Percentiles rank a stretch among this genome's conserved stretches.
These are phyloP conservation scores for Chaetoscypha palmicola DNA, from an alignment of 2,329 filamentous ascomycete genomes.

Conservation along the genomic window DNA sequence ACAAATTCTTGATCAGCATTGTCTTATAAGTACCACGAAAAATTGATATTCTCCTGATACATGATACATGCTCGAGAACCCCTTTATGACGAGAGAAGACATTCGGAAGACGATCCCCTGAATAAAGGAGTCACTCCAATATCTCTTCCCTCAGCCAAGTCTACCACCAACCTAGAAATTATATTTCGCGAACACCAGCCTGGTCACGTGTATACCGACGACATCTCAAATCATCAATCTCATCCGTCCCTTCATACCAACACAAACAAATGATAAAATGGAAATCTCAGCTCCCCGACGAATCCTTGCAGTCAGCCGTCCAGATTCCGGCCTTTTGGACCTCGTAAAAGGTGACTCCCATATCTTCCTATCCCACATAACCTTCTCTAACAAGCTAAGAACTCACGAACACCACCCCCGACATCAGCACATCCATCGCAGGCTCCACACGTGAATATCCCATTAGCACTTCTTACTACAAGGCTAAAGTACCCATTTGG, in stretches of 20 bases:
- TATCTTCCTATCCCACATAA: neutral
- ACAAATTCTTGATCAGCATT: no score
- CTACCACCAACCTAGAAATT: no score
- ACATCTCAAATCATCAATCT: neutral
- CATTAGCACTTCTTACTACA: conserved; percentile 56
- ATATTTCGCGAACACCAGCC: no score
- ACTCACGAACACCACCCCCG: conserved; percentile 41
- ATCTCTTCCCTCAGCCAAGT: no score
- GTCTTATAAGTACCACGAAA: no score
- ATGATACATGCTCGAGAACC: no score
- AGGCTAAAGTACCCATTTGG: conserved; percentile 55
- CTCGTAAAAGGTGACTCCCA: conserved; percentile 47
- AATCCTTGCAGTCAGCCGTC: conserved; percentile 45
- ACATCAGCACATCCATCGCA: conserved; percentile 38
- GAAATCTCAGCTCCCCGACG: conserved; percentile 45
- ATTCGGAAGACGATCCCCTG: no score
- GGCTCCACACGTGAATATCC: conserved; percentile 51
- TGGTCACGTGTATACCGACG: conserved; percentile 1
- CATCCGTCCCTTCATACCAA: neutral
- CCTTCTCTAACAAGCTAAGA: conserved; percentile 33
- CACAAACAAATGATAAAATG: conserved; percentile 21
- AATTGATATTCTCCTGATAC: no score
- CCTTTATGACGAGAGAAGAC: no score
- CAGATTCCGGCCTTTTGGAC: conserved; percentile 39
- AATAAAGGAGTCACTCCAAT: no score